These are phyloP conservation scores for Cordyceps javanica DNA, from an alignment of 2,329 filamentous ascomycete genomes.

Conservation along the genomic window DNA sequence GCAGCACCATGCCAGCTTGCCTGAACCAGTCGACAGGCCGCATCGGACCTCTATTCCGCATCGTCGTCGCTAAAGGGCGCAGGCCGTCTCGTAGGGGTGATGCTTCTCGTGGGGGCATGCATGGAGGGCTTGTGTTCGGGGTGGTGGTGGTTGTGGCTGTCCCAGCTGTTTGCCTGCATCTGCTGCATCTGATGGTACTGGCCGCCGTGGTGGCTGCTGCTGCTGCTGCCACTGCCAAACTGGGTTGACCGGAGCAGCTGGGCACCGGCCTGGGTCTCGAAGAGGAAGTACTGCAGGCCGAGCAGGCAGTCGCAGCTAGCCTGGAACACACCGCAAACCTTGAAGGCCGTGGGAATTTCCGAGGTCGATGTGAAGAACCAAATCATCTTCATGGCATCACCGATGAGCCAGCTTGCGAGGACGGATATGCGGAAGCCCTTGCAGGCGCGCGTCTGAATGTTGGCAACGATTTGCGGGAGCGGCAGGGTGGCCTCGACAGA, in stretches of 20 bases:
- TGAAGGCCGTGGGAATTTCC: constrained; percentile 71
- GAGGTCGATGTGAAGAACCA: constrained; percentile 71
- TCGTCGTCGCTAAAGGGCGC: constrained; percentile 31
- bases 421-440: constrained; percentile 73
- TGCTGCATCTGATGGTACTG: constrained; percentile 35
- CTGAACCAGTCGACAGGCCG: constrained; percentile 3
- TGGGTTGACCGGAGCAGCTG: constrained; percentile 19
- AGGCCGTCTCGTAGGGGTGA: constrained; percentile 34
- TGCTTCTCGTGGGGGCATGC: constrained; percentile 28
- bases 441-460: constrained; percentile 62
- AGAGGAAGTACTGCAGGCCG: constrained; percentile 68
- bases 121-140: constrained; percentile 25
- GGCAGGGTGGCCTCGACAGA: constrained; percentile 76
- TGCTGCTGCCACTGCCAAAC: not conserved
- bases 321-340: constrained; percentile 77
- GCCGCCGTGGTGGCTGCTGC: constrained; percentile 14
- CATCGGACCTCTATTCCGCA: constrained; percentile 19
- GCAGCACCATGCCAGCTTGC: constrained; percentile 7
- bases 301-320: constrained; percentile 68
- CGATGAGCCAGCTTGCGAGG: constrained; percentile 69
- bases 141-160: constrained; percentile 11
- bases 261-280: constrained; percentile 31
- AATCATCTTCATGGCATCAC: constrained; percentile 83
- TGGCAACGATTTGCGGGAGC: constrained; percentile 70
- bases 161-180: constrained; percentile 25